Percentiles rank a stretch among this genome's conserved stretches.
phyloP scores from a whole-genome alignment of 495 filamentous ascomycete genomes.

The Viridothelium virens region DNA sequence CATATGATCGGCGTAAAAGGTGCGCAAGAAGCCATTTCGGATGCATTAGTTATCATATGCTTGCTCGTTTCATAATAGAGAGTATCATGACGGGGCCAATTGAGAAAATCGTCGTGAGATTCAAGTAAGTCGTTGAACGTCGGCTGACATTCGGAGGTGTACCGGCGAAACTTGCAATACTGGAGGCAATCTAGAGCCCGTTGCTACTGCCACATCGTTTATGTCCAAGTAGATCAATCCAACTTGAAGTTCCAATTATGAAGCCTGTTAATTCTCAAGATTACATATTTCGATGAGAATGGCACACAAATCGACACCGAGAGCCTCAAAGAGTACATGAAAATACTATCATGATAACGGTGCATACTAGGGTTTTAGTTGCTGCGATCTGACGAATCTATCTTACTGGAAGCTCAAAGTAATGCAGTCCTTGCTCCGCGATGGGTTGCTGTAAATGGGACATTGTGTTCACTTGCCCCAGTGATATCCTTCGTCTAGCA shows the following conservation, averaged over 20 bases:
- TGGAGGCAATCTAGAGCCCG: no score
- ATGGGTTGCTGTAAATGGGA: background rate
- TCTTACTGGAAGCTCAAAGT: background rate
- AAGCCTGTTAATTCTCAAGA: no score
- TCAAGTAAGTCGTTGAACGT: background rate
- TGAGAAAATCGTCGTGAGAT: background rate
- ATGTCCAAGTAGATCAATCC: no score
- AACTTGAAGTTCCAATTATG: no score
- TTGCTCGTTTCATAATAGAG: background rate
- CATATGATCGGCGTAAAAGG: slow-evolving; percentile 59
- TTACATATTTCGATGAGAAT: no score
- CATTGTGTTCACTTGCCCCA: background rate
- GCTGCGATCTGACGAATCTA: slow-evolving; percentile 6
- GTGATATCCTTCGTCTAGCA: background rate
- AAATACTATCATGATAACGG: background rate
- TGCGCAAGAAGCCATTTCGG: background rate
- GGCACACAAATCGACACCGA: no score
- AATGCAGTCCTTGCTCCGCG: background rate
- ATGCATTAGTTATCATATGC: slow-evolving; percentile 4
- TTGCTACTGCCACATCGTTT: no score
- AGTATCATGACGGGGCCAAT: background rate
- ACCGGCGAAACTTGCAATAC: no score
- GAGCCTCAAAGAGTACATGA: background rate
- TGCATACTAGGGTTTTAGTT: background rate
- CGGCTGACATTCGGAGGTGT: background rate